Evolutionary conservation across 2,329 filamentous ascomycete genomes (phyloP).

Genomic region (Colletotrichum incanum): DNA sequence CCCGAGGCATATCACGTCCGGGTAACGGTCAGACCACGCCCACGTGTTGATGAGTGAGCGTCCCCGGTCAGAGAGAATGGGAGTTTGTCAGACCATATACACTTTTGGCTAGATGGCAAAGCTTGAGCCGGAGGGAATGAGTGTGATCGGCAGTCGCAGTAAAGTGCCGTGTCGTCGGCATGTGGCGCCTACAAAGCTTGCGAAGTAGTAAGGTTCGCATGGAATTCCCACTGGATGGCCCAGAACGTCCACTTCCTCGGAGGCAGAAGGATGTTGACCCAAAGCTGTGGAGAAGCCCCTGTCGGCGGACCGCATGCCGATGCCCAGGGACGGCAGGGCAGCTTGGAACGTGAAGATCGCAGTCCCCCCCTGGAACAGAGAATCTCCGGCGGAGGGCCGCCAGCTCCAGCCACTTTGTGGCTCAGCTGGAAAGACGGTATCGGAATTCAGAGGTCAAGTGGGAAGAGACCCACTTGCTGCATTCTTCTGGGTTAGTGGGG

Average conservation of each 20-base stretch:
- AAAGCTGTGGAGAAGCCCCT: constrained; percentile 27
- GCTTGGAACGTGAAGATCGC: background rate
- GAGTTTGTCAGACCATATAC: background rate
- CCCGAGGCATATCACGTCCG: background rate
- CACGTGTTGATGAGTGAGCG: background rate
- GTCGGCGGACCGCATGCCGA: constrained; percentile 1
- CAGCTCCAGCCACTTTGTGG: constrained; percentile 27
- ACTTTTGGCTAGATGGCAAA: background rate
- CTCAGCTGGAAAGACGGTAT: background rate
- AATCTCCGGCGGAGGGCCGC: constrained; percentile 6
- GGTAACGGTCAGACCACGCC: constrained; percentile 10
- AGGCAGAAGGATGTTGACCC: constrained; percentile 19
- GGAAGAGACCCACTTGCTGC: background rate
- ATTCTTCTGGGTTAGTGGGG: background rate
- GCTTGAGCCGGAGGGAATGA: constrained; percentile 8
- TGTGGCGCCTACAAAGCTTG: constrained; percentile 17
- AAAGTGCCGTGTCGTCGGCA: constrained; percentile 24
- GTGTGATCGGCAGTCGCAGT: constrained; percentile 38
- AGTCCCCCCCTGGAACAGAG: background rate
- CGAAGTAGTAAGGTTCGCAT: constrained; percentile 2
- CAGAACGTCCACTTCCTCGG: constrained; percentile 19
- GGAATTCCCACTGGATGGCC: constrained; percentile 9
- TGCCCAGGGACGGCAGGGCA: constrained; percentile 1
- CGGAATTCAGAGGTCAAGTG: background rate
- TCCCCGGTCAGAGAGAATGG: background rate